phyloP scores from a whole-genome alignment of 139 green algal genomes.

The Coelastrella sp. region DNA sequence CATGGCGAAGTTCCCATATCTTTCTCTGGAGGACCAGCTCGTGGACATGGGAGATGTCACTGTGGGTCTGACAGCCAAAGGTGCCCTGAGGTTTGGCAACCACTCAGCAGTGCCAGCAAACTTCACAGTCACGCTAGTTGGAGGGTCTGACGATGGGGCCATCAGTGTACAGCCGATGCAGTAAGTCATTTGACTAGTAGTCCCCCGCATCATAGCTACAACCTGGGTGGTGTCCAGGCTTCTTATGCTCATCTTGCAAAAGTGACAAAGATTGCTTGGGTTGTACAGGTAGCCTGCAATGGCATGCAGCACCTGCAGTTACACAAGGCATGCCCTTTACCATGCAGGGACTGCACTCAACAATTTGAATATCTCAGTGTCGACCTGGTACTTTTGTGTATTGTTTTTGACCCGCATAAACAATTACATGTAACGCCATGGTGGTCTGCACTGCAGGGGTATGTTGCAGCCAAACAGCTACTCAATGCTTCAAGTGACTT shows the following conservation, averaged over 20 bases:
- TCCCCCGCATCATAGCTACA: too few relatives aligned
- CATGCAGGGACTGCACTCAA: too few relatives aligned
- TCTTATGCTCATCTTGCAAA: too few relatives aligned
- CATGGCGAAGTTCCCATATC: slow-evolving; percentile 79
- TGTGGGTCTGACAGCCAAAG: slow-evolving; percentile 62
- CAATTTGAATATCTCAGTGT: too few relatives aligned
- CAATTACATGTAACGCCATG: too few relatives aligned
- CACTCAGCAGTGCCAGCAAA: slow-evolving; percentile 67
- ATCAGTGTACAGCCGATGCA: slow-evolving; percentile 21
- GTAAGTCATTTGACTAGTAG: neutral
- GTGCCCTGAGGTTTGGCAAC: slow-evolving; percentile 66
- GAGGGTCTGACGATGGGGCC: slow-evolving; percentile 41
- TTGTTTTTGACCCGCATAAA: too few relatives aligned
- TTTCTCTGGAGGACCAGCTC: slow-evolving; percentile 57
- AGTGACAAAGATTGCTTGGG: too few relatives aligned
- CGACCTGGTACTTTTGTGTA: too few relatives aligned
- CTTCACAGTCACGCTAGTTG: slow-evolving; percentile 53
- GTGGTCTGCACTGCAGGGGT: neutral
- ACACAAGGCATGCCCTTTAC: too few relatives aligned
- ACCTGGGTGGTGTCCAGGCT: too few relatives aligned
- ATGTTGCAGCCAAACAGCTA: slow-evolving; percentile 50
- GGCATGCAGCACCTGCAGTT: too few relatives aligned
- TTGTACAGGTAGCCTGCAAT: too few relatives aligned
- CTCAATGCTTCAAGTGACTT: slow-evolving; percentile 61
- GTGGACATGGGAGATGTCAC: slow-evolving; percentile 76